Evolutionary conservation across 768 basidiomycete species (phyloP), one percentile per base, ranked within the genome.

Genomic region (Tulasnella sp.): DNA sequence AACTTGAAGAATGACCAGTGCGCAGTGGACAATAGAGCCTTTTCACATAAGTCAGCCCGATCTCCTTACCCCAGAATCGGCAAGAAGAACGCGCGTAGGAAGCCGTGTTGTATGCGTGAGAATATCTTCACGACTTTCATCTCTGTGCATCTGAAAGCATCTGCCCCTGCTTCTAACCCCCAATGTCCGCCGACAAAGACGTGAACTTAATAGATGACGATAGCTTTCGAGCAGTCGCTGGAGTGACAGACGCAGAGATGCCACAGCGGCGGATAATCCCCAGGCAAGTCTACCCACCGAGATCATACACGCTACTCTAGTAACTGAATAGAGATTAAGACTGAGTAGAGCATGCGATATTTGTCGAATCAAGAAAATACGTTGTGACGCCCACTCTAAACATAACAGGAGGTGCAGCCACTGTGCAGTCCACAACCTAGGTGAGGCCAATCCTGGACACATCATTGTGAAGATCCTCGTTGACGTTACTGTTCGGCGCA

Each of bases 351-450:
- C 88, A 5, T 92, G 89, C 67, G 88, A 91, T 67, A 78, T 83
- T 0, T 92, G 89, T 68, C 76, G 89, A 41, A 75, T 86, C 59
- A 91, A 90, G 76, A 93, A 93, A 60, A 66, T 67, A 73, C 83
- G 87, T 85, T 9, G n/a, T 27, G 51, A 49, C 23, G 62, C 53
- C 30, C 49, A 54, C 38, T 41, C 29, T 29, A 45, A 34, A 11
- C 41, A 34, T 42, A 44, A 38, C 52, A 58, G 50, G 24, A n/a
- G n/a, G n/a, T 53, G 24, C 63, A 64, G 54, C 54, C 65, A 56
- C 51, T 56, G 29, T 47, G 24, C 43, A 23, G 48, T 45, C 44
- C 42, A 65, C 23, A 61, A 84, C 84, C 87, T 69, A 77, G 84
- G 71, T 87, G 84, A 83, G 15, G 51, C 49, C 60, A 32, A n/a